Base-by-base conservation (phyloP, 768 basidiomycete genomes). In the Serendipita sp. region DNA sequence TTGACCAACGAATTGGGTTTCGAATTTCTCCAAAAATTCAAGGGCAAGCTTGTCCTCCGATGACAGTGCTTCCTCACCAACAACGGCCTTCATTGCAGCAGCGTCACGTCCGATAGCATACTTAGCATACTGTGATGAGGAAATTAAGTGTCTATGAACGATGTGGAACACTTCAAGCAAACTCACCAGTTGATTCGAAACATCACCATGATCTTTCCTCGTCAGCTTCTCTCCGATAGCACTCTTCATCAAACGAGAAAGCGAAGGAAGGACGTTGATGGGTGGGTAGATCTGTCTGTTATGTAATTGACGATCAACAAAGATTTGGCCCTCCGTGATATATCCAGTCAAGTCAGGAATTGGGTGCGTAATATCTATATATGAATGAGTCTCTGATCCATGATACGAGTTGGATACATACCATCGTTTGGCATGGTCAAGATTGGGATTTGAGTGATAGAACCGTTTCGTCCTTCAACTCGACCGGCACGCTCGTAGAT, bases 381-480 rank as follows among this genome's bases (percentile, higher is more conserved):
- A 15, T 10, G 34, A 16, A 1, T 64, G 46, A 48, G n/a, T 23
- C 5, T 18, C 63, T 13, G 1, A n/a, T 11, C 16, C 8, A 33
- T 29, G 16, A 15, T 10, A 2, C 46, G 63, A 60, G 44, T 37
- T 62, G n/a, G 16, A 23, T 68, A 74, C 81, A 77, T 76, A 90
- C 93, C 95, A 75, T 98, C 96, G 76, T 98, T 99, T 29, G 96
- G 96, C 96, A 99, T 99, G 66, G 96, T 98, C 64, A 99, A 81
- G 71, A 98, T 99, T 66, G 96, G 96, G 74, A 98, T 96, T 78
- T 99, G 96, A 63, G 96, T 99, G 79, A 99, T 99, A 55, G 93
- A 96, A 48, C 96, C 96, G 76, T 97, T 98, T 69, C 95, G 83
- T 67, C 96, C 96, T 77, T 96, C 76, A 62, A 98, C 96, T 70